Base-by-base conservation (phyloP, 768 basidiomycete species). In the Lactarius indigo region DNA sequence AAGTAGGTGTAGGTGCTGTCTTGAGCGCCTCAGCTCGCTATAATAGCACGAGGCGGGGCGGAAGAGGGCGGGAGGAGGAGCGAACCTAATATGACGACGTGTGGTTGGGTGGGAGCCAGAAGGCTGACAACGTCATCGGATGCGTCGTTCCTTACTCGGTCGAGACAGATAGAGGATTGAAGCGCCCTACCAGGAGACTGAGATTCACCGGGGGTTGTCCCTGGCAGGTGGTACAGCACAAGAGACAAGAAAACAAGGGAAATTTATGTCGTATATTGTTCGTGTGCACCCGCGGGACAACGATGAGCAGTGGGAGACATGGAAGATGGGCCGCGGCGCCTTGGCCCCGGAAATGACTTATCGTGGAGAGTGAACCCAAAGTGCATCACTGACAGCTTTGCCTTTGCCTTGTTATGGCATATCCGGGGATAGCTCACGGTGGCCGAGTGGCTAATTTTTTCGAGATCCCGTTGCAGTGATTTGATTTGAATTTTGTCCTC, bases 11-110 rank as follows among this genome's bases (percentile, higher is more conserved):
- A 2, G 28, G 55, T 33, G 41, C 62, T 44, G 41, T 18, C 3
- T 44, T 37, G 10, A 30, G 28, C 10, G 41, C 33, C 58, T 33
- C 35, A 60, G 50, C 30, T 65, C 13, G 15, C 65, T 7, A 33
- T 37, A 61, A 61, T 57, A 33, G 64, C 5, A 28, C 33, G 23
- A 7, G 60, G 35, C 33, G 65, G 56, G 13, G 18, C 10, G 47
- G 23, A 47, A 5, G 39, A 15, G 35, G 30, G 47, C 18, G 37
- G n/a, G 15, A n/a, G 18, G 52, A 26, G 20, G 59, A 65, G 54
- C 17, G 17, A 57, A 47, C 65, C 65, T 63, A 54, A 66, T 66
- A 58, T 63, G 64, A 62, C 44, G 41, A 41, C 18, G 31, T 64
- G 62, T 17, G 55, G 9, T 30, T 20, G 26, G 52, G 26, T 8